phyloP scores from a whole-genome alignment of 768 basidiomycete species.

The Russula abietina region DNA sequence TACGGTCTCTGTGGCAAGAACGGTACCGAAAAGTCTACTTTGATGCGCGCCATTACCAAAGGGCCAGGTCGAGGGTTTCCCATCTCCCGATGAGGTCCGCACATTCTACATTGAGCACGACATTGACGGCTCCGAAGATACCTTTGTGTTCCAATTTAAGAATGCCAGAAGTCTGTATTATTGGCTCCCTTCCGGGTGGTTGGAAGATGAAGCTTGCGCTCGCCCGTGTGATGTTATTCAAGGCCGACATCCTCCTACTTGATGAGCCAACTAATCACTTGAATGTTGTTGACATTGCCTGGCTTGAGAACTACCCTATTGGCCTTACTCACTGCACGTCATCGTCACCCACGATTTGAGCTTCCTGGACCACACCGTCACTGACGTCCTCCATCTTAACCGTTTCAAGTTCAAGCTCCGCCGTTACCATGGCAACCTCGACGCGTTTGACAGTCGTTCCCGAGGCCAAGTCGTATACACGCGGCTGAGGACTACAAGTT shows the following conservation, averaged over 20 bases:
- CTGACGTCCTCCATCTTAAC: constrained; percentile 95
- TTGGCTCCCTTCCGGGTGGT: constrained; percentile 91
- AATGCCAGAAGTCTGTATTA: constrained; percentile 77
- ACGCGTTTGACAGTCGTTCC: constrained; percentile 90
- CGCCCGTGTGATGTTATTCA: constrained; percentile 96
- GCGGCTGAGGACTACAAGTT: constrained; percentile 96
- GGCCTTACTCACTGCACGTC: constrained; percentile 85
- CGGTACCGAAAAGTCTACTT: constrained; percentile 95
- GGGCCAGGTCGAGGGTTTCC: constrained; percentile 98
- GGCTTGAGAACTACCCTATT: constrained; percentile 93
- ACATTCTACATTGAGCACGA: constrained; percentile 99
- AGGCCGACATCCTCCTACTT: constrained; percentile 92
- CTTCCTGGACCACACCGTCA: constrained; percentile 98
- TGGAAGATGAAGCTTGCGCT: constrained; percentile 99
- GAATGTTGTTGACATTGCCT: constrained; percentile 95
- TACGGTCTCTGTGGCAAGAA: constrained; percentile 99
- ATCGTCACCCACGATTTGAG: constrained; percentile 97
- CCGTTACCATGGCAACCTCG: constrained; percentile 92
- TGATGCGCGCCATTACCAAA: constrained; percentile 91
- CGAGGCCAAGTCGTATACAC: constrained; percentile 98
- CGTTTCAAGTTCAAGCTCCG: constrained; percentile 98
- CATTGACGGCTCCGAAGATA: constrained; percentile 90
- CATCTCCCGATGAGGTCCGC: constrained; percentile 92
- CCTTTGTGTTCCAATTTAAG: constrained; percentile 83
- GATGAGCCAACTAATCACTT: constrained; percentile 97